Base-by-base conservation (phyloP, 2,329 filamentous ascomycete genomes). In the Verticillium longisporum region DNA sequence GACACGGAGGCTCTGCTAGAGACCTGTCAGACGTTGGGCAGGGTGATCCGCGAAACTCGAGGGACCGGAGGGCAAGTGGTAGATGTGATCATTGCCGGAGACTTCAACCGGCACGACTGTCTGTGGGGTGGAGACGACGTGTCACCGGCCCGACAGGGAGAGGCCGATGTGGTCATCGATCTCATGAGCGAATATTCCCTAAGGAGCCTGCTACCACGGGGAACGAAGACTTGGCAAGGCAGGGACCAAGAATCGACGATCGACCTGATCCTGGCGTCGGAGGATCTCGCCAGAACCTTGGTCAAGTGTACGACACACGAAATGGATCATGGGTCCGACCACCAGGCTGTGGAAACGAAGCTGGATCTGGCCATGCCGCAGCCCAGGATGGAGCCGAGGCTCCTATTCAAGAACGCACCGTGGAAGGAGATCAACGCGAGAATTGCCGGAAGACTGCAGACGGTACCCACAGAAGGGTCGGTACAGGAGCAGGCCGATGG, bases 161-260 rank as follows among this genome's bases (percentile, higher is more conserved):
- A 76, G 66, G 73, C 68, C 21, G 67, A 74, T 57, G 63, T 56
- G 58, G 73, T 75, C 50, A 70, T 76, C 56, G 63, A 74, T 56
- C 63, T 76, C 3, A 75, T 76, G 64, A 70, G 61, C 62, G 66
- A 74, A 38, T 68, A 67, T 62, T 60, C 57, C 45, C 68, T 77
- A 2, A 60, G 60, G 18, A 75, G 71, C 65, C 62, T 76, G 32
- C 71, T 76, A 18, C 45, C 45, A 4, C 6, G n/a, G n/a, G n/a
- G n/a, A n/a, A n/a, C n/a, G n/a, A n/a, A n/a, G n/a, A n/a, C n/a
- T n/a, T n/a, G n/a, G 45, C 5, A 32, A 45, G 3, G 62, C 64
- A 33, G 64, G 62, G 2, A 72, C 63, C 2, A 70, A n/a, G n/a
- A n/a, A n/a, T n/a, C n/a, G n/a, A n/a, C n/a, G n/a, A n/a, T n/a